Percentiles rank a stretch among this genome's conserved stretches.
These are phyloP conservation scores for Boletus albobrunnescens DNA, from an alignment of 1,284 basidiomycete genomes.

Conservation along the genomic window DNA sequence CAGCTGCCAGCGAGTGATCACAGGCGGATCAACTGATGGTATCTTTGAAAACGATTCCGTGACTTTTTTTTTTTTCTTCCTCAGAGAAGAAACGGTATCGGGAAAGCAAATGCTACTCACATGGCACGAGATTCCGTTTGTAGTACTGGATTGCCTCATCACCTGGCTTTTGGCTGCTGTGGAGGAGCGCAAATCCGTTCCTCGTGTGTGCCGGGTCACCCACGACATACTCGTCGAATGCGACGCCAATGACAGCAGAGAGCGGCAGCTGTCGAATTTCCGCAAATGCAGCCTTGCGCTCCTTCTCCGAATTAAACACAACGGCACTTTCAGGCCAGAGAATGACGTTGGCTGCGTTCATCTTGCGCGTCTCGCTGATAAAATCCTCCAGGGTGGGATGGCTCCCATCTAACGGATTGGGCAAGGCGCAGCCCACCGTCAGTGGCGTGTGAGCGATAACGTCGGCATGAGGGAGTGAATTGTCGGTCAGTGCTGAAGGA, in stretches of 20 bases:
- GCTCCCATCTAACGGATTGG: constrained; percentile 39
- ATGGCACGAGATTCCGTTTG: constrained; percentile 71
- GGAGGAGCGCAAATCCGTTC: constrained; percentile 63
- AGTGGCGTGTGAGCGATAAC: constrained; percentile 47
- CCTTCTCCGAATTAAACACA: constrained; percentile 47
- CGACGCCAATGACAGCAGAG: constrained; percentile 52
- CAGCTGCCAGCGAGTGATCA: constrained; percentile 44
- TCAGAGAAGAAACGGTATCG: constrained; percentile 8
- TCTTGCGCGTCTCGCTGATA: constrained; percentile 47
- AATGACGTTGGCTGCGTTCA: constrained; percentile 53
- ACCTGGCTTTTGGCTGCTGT: constrained; percentile 33
- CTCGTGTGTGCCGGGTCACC: constrained; percentile 42
- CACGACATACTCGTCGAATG: constrained; percentile 56
- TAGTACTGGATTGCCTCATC: constrained; percentile 55
- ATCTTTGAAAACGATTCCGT: constrained; percentile 67
- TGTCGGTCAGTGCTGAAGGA: constrained; percentile 49
- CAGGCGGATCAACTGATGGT: constrained; percentile 47
- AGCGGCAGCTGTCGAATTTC: constrained; percentile 33
- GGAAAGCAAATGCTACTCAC: constrained; percentile 40
- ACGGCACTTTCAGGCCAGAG: constrained; percentile 80
- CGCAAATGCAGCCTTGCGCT: constrained; percentile 49
- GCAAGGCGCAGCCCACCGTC: constrained; percentile 61
- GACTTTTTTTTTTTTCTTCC: constrained; percentile 45
- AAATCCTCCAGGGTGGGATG: constrained; percentile 55
- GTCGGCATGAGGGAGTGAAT: constrained; percentile 44